Base-by-base conservation (phyloP, 192 early-diverging fungal genomes). In the Coemansia sp. region DNA sequence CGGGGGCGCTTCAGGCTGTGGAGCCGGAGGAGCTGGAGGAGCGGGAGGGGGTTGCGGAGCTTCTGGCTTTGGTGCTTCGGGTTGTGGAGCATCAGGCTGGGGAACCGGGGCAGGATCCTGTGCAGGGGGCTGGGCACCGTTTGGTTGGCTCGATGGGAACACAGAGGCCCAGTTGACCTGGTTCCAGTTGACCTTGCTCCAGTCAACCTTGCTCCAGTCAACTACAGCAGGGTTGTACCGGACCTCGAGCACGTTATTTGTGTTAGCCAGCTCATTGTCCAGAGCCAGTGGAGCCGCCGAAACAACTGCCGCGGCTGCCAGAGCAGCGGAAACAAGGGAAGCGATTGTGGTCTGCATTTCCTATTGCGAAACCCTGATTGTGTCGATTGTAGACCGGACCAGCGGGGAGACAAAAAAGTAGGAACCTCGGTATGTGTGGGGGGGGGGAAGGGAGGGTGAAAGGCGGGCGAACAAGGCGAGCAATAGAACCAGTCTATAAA, bases 121-220 rank as follows among this genome's bases (percentile, higher is more conserved):
- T 7, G 60, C 23, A 13, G 47, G 20, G 7, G 60, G 52, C 52
- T 26, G 25, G 28, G 9, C 52, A 26, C 14, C 28, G 16, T 31
- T 55, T 55, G 52, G 52, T 16, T 3, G 16, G 26, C 52, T 33
- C 14, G 52, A 16, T 1, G 70, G 47, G 39, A 74, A 69, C 12
- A 73, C 62, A 7, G 62, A 58, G 34, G 52, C 12, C 73, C 73
- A 75, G 63, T 65, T 58, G 37, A 75, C 35, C 7, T 67, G 37
- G 38, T 31, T 53, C 64, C 63, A 65, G 55, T 70, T 61, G 35
- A 72, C 64, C 31, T 64, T 42, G 33, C 39, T 64, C 68, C 68
- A 76, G 61, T 70, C 62, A 26, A 72, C 59, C 31, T 64, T 53
- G 65, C 41, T 59, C 70, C 63, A 72, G 47, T 68, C 70, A 28